Base-by-base conservation (phyloP, 345 rosid genomes). In the Luvunga scandens region DNA sequence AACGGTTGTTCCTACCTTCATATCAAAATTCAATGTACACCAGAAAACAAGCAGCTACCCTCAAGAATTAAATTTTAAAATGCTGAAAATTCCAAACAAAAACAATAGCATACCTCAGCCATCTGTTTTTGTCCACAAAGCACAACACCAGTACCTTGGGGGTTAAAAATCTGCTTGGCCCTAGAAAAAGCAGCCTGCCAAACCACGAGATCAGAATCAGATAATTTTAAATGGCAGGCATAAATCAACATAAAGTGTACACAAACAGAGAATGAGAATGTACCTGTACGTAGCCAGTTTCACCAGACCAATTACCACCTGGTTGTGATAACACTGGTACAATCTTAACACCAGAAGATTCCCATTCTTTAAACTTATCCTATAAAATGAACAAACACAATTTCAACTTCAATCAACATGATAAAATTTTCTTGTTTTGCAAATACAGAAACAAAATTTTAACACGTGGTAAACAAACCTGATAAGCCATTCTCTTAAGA, bases 61-160 rank as follows among this genome's bases (percentile, higher is more conserved):
- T 30, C 61, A 50, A 2, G 61, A 70, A 70, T 50, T 50, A 34
- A 36, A 31, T 25, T 27, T 4, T 9, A 72, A 34, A 34, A 14
- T 33, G 75, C 53, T 59, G 66, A 61, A 67, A 48, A n/a, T 21
- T 56, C 21, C 8, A 27, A 73, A 66, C 5, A 22, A 75, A 69
- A 48, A 56, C 13, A 61, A 72, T 16, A 75, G 73, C 84, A 78
- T 77, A 96, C 99, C 97, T 96, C 98, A 9, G 93, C 81, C 99
- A 96, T 96, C 92, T 91, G 97, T 85, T 80, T 92, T 89, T 91
- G 98, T 69, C 99, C 98, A 77, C 99, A 96, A 36, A 96, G 92
- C 71, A 96, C 89, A 2, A 79, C 98, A 65, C 93, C 98, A 0
- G 95, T 89, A 75, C 89, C 91, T 18, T 62, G n/a, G 1, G 97